Percentiles rank a stretch among this genome's conserved stretches.
Evolutionary conservation across 495 filamentous ascomycete genomes (phyloP).

Genomic region (Penicillium paxilli): DNA sequence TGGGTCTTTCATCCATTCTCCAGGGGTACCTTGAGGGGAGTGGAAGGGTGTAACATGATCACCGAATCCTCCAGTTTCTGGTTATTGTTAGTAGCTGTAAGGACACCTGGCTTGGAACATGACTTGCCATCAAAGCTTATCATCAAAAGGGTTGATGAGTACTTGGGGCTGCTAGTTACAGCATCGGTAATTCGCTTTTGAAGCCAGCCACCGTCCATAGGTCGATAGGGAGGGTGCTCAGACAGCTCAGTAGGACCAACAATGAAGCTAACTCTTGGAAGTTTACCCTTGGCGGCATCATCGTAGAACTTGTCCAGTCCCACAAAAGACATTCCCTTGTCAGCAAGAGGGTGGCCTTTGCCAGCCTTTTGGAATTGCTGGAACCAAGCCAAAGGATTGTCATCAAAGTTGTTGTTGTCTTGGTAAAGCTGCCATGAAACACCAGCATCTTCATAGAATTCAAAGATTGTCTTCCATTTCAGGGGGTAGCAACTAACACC

Average conservation of each 20-base stretch:
- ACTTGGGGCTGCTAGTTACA: constrained; percentile 49
- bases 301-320: constrained; percentile 51
- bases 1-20: constrained; percentile 58
- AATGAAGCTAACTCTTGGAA: constrained; percentile 55
- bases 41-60: constrained; percentile 58
- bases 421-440: constrained; percentile 57
- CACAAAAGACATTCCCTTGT: constrained; percentile 46
- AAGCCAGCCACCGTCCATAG: constrained; percentile 57
- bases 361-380: constrained; percentile 50
- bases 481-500: constrained; percentile 54
- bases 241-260: constrained; percentile 52
- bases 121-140: constrained; percentile 51
- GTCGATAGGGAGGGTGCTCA: constrained; percentile 54
- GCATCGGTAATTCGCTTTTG: constrained; percentile 55
- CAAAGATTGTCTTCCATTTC: constrained; percentile 55
- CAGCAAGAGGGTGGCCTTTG: constrained; percentile 32
- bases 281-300: constrained; percentile 49
- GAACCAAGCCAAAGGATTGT: constrained; percentile 56
- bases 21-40: constrained; percentile 47
- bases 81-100: constrained; percentile 3
- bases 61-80: constrained; percentile 55
- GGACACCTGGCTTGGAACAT: neutral
- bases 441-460: constrained; percentile 53
- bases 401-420: constrained; percentile 55
- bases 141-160: constrained; percentile 49